A percentile compares a stretch with the other conserved stretches of the same genome.
These are phyloP conservation scores for Pseudocercospora vitis DNA, from an alignment of 2,329 filamentous ascomycete genomes.

Conservation along the genomic window DNA sequence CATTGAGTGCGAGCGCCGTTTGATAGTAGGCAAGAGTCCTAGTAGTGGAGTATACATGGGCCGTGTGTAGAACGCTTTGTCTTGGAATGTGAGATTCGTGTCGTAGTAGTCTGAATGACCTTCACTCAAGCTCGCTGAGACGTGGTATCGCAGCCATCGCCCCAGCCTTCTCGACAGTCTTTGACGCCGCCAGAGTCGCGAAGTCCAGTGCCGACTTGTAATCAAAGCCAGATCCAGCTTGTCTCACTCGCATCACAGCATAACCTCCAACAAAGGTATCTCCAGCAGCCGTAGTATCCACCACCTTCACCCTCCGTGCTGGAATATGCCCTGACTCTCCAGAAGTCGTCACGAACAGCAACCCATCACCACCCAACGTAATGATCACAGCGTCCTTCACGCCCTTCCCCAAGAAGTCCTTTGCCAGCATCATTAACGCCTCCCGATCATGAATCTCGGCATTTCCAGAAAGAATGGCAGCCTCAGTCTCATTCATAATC, in stretches of 20 bases:
- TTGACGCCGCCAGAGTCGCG: constrained; percentile 63
- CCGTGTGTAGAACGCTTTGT: no score
- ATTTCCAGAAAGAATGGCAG: constrained; percentile 65
- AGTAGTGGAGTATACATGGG: no score
- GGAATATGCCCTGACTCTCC: constrained; percentile 29
- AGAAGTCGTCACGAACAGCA: constrained; percentile 32
- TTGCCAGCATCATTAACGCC: constrained; percentile 40
- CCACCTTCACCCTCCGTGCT: constrained; percentile 71
- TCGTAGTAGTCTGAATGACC: neutral
- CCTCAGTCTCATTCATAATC: constrained; percentile 89
- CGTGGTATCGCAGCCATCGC: constrained; percentile 69
- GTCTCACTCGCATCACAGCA: constrained; percentile 67
- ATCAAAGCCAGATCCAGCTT: constrained; percentile 46
- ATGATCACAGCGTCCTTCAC: constrained; percentile 78
- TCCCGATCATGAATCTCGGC: constrained; percentile 36
- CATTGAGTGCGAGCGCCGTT: no score
- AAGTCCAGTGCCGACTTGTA: constrained; percentile 60
- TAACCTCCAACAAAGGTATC: constrained; percentile 94
- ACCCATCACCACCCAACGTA: constrained; percentile 67
- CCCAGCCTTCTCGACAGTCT: constrained; percentile 65
- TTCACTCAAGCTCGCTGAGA: constrained; percentile 50
- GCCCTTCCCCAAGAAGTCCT: constrained; percentile 65
- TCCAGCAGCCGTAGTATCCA: constrained; percentile 91
- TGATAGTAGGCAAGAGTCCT: no score
- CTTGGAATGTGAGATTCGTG: no score